Evolutionary conservation across 2,329 filamentous ascomycete species (phyloP), one percentile per base, ranked within the genome.

Genomic region (Zymoseptoria passerinii): DNA sequence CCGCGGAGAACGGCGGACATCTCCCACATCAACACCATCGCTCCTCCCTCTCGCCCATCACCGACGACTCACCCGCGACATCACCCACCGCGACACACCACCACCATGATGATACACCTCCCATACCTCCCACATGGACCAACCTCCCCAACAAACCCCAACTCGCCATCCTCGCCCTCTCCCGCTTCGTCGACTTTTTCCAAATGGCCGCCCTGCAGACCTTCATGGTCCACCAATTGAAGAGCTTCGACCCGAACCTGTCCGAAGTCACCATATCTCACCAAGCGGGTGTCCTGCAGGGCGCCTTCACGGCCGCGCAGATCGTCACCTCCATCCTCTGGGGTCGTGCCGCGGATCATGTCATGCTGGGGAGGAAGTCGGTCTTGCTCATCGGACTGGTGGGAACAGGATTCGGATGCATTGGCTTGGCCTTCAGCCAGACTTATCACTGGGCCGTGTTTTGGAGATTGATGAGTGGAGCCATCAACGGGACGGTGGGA

Each of bases 221-320:
- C n/a, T 75, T 73, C 67, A 76, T 76, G 74, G 71, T 75, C 44
- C 72, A 75, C 55, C 73, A 76, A 63, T 67, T 76, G 19, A 72
- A 73, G 63, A 74, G 71, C 56, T 76, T 76, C 62, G 70, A 76
- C 54, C 66, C 68, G 8, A 62, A 66, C 9, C 70, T 81, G 13
- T 76, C 79, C 16, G 78, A 82, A 57, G 70, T 77, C 23, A 72
- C 76, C 52, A 74, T 76, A 48, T 73, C 74, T 27, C 73, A 75
- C 61, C 74, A 76, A 58, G 72, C 74, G 4, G 74, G 74, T 53
- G 68, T 75, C 53, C 61, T 76, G 16, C 73, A 74, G 58, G 74
- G 73, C 35, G 68, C 72, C 18, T 76, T 76, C 65, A 76, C 74
- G 2, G 73, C 72, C 7, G 72, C 74, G 5, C 74, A 76, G 59